phyloP scores from a whole-genome alignment of 2,329 filamentous ascomycete genomes.

The Apiospora saccharicola region DNA sequence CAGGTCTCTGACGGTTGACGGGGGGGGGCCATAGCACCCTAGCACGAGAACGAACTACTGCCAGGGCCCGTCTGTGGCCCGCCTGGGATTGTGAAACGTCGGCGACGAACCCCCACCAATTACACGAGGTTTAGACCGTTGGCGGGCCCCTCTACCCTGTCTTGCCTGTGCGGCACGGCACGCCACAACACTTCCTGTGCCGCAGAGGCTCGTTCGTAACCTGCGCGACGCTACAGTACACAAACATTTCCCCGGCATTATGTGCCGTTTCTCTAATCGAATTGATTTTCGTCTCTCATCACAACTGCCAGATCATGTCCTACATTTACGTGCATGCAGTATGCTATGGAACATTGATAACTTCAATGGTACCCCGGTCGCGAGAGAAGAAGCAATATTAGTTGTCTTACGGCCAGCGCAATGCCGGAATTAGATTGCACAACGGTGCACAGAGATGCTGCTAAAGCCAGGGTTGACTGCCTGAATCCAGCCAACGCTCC shows the following conservation, averaged over 20 bases:
- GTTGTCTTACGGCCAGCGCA: background rate
- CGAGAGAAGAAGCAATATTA: background rate
- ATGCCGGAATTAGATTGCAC: background rate
- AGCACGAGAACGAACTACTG: background rate
- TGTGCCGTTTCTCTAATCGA: no score
- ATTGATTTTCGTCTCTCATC: no score
- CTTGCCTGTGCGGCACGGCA: no score
- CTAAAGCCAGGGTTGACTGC: background rate
- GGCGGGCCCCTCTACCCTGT: background rate
- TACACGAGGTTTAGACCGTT: background rate
- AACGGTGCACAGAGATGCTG: background rate
- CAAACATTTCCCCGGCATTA: no score
- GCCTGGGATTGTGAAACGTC: constrained; percentile 6
- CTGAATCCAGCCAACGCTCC: background rate
- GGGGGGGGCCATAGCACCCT: background rate
- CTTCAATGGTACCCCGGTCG: background rate
- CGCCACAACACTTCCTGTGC: no score
- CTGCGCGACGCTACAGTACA: no score
- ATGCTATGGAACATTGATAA: no score
- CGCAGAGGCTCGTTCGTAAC: no score
- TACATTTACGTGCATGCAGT: background rate
- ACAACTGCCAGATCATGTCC: background rate
- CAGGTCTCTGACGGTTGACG: background rate
- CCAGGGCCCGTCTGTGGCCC: constrained; percentile 4
- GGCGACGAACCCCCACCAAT: background rate